Evolutionary conservation across 768 basidiomycete species (phyloP).

Genomic region (Mycena sanguinolenta): DNA sequence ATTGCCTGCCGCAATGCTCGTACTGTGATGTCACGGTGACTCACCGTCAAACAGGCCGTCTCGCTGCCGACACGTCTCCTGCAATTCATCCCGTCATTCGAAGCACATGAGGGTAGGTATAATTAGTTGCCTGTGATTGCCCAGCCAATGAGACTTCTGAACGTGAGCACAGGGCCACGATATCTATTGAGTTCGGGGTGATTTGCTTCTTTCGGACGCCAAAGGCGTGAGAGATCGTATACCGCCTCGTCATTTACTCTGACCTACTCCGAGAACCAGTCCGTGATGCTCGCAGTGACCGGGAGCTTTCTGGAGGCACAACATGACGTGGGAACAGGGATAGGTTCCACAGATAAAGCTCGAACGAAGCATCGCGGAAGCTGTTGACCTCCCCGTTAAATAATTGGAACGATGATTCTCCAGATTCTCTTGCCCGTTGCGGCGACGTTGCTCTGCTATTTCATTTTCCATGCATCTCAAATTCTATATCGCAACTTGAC

Average conservation of each 20-base stretch:
- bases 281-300: not conserved
- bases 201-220: too few relatives aligned
- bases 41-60: too few relatives aligned
- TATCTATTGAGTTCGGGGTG: too few relatives aligned
- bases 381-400: not conserved
- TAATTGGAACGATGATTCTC: not conserved
- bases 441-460: conserved; percentile 2
- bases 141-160: too few relatives aligned
- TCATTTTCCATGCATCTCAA: not conserved
- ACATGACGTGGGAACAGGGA: not conserved
- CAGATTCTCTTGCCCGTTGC: not conserved
- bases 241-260: not conserved
- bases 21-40: too few relatives aligned
- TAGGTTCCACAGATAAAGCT: not conserved
- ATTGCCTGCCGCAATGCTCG: too few relatives aligned
- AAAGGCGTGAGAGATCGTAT: too few relatives aligned
- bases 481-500: conserved; percentile 26
- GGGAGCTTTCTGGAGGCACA: not conserved
- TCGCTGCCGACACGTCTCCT: too few relatives aligned
- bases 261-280: not conserved
- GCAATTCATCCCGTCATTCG: too few relatives aligned
- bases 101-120: too few relatives aligned
- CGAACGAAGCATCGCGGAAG: not conserved
- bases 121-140: too few relatives aligned
- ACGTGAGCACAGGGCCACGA: too few relatives aligned